Percentiles rank a stretch among this genome's conserved stretches.
Conservation (phyloP, 192 early-diverging fungal genomes). For the Lunasporangiospora selenospora region DNA sequence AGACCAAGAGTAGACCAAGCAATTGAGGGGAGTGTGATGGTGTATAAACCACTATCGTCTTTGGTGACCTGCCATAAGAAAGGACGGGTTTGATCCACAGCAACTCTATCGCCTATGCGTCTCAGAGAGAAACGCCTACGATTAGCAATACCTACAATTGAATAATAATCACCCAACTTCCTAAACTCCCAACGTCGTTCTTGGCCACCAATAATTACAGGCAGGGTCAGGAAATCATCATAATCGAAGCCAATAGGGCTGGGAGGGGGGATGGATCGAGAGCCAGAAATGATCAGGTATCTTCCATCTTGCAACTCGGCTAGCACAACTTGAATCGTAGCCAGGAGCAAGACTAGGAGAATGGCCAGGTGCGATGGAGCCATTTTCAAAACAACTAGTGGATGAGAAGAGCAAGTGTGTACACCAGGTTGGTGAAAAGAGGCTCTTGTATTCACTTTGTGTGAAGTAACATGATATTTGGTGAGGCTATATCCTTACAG, state of each 20-base stretch:
- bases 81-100: not conserved
- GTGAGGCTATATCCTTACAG: not conserved
- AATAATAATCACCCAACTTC: not conserved
- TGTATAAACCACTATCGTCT: not conserved
- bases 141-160: not conserved
- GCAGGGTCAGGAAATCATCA: too few relatives aligned
- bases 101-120: not conserved
- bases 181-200: not conserved
- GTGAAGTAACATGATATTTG: not conserved
- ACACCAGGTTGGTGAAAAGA: slow-evolving; percentile 1
- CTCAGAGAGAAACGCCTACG: not conserved
- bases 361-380: not conserved
- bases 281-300: not conserved
- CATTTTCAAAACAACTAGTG: not conserved
- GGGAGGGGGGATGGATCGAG: not conserved
- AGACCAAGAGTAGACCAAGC: too few relatives aligned
- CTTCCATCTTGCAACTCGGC: not conserved
- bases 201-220: not conserved
- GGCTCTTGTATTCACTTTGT: not conserved
- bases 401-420: not conserved
- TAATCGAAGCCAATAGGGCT: not conserved
- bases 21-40: not conserved
- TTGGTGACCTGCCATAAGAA: not conserved
- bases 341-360: slow-evolving; percentile 3
- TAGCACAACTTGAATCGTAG: not conserved